phyloP scores from a whole-genome alignment of 768 basidiomycete genomes.

The Auricularia sp. region DNA sequence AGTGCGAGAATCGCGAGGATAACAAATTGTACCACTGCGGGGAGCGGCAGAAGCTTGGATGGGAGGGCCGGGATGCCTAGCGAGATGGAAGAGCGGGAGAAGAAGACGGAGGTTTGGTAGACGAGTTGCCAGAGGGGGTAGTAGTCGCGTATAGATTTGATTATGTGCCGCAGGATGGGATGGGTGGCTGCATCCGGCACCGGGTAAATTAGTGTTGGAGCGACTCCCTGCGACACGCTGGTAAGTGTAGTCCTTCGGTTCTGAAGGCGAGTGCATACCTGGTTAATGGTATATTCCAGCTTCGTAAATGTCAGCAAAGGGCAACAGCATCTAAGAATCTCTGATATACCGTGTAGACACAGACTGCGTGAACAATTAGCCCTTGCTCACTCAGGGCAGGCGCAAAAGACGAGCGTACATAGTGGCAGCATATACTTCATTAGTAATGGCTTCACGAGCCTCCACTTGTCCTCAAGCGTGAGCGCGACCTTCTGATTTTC shows the following conservation, averaged over 20 bases:
- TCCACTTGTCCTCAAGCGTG: slow-evolving; percentile 66
- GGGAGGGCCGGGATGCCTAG: slow-evolving; percentile 77
- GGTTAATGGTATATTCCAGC: slow-evolving; percentile 91
- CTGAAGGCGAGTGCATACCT: slow-evolving; percentile 29
- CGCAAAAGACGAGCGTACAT: slow-evolving; percentile 39
- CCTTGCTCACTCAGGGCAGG: too few species aligned
- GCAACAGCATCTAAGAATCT: too few species aligned
- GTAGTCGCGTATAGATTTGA: slow-evolving; percentile 80
- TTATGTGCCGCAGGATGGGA: slow-evolving; percentile 61
- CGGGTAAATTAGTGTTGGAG: slow-evolving; percentile 83
- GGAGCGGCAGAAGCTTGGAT: slow-evolving; percentile 52
- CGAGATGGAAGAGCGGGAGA: slow-evolving; percentile 86
- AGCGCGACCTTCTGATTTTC: slow-evolving; percentile 40
- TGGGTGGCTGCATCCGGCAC: slow-evolving; percentile 54
- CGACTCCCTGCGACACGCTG: slow-evolving; percentile 50
- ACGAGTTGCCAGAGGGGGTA: slow-evolving; percentile 94
- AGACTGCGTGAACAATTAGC: slow-evolving; percentile 27
- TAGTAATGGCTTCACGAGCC: slow-evolving; percentile 68
- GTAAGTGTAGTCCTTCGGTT: not conserved
- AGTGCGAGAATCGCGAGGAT: slow-evolving; percentile 53
- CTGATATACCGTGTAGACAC: slow-evolving; percentile 43
- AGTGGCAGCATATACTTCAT: slow-evolving; percentile 86
- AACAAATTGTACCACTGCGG: slow-evolving; percentile 60
- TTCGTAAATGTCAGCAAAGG: slow-evolving; percentile 17
- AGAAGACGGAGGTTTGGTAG: slow-evolving; percentile 84